Evolutionary conservation across 1,139 yeast species (phyloP), one percentile per base, ranked within the genome.

Genomic region (Geotrichum reessii): DNA sequence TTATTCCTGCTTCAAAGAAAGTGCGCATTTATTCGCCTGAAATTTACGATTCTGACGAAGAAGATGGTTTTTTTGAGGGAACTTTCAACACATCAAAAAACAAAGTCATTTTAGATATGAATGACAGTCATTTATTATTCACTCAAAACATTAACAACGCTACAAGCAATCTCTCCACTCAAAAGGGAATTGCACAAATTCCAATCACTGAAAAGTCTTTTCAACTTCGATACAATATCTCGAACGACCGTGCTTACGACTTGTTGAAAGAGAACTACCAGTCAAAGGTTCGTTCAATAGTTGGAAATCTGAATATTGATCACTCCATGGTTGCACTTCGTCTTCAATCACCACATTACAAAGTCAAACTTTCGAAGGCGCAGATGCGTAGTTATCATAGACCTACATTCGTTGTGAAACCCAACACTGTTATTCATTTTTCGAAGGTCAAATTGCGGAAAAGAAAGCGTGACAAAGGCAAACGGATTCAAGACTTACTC

Each of bases 321-420:
- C 99, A 95, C 72, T 83, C 97, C 0, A 80, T 85, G 67, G 96
- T 97, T 1, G 97, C 99, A 0, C 71, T 85, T 47, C 78, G 95
- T 57, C 76, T 95, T 54, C 99, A 95, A 73, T 81, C 92, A 0
- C 99, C 99, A 5, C 92, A 84, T 71, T 95, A 91, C 73, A 89
- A 87, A 69, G 97, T 92, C 31, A 83, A 79, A 62, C 75, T 91
- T 47, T 76, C 86, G 3, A 84, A 84, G 64, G 80, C 81, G 6
- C 90, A 88, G 65, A 78, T 87, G 53, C 80, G 99, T 60, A 80
- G 84, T 37, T 88, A 87, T 76, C 98, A 93, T 68, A 80, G 97
- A 62, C 87, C 93, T 0, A 78, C 79, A 56, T 90, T 93, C 70
- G 77, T 78, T 54, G 84, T 89, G 28, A 80, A 93, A 61, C 88